Percentiles rank a stretch among this genome's conserved stretches.
These are phyloP conservation scores for Flagelloscypha sp. DNA, from an alignment of 768 basidiomycete species.

Conservation along the genomic window DNA sequence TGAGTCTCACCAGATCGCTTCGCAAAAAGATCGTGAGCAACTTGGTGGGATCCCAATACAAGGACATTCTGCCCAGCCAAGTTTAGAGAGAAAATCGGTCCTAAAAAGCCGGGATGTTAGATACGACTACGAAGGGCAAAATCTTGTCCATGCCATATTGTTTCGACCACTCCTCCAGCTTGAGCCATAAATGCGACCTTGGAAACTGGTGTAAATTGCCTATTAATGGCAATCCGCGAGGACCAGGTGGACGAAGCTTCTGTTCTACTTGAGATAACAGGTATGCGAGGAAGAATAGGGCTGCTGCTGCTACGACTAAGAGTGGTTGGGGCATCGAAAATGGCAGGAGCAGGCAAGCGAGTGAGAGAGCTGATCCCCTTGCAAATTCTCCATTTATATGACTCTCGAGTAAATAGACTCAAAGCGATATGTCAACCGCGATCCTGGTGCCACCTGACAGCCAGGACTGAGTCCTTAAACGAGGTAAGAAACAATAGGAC, in stretches of 20 bases:
- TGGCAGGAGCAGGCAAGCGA: too few species aligned
- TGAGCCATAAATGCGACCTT: constrained; percentile 11
- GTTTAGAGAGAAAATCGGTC: constrained; percentile 10
- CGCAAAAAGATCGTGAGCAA: constrained; percentile 10
- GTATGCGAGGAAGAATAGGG: too few species aligned
- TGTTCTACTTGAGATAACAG: neutral
- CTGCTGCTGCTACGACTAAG: too few species aligned
- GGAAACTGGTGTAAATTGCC: constrained; percentile 22
- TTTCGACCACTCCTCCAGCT: constrained; percentile 15
- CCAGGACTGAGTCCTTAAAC: too few species aligned
- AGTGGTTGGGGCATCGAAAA: too few species aligned
- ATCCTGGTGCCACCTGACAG: too few species aligned
- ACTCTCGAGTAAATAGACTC: too few species aligned
- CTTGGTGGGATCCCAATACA: constrained; percentile 11
- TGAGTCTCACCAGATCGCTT: too few species aligned
- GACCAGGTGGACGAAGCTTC: constrained; percentile 18
- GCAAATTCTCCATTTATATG: too few species aligned
- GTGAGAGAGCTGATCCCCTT: too few species aligned
- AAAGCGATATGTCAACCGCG: too few species aligned
- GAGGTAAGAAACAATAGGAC: too few species aligned
- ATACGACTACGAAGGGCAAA: neutral
- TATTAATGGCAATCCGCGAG: constrained; percentile 19
- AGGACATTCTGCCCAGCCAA: constrained; percentile 12
- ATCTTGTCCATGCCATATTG: constrained; percentile 14
- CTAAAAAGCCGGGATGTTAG: neutral